Evolutionary conservation across 345 rosid genomes (phyloP).

Genomic region (Populus davidiana): DNA sequence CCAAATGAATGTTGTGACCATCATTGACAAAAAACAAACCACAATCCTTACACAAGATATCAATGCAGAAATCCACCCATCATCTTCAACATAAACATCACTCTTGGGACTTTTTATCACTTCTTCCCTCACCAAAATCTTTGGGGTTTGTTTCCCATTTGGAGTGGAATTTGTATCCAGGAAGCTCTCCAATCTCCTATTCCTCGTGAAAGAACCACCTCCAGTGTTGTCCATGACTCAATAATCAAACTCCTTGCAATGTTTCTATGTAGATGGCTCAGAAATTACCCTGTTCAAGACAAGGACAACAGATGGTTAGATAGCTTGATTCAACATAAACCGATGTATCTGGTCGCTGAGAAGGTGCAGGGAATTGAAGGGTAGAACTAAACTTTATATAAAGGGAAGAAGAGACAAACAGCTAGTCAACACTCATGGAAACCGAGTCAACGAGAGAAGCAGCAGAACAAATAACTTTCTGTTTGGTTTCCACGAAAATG

Average conservation of each 20-base stretch:
- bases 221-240: conserved; percentile 32
- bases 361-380: background rate
- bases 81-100: conserved; percentile 35
- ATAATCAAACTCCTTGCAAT: background rate
- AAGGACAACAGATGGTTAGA: background rate
- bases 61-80: conserved; percentile 41
- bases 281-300: background rate
- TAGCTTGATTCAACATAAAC: background rate
- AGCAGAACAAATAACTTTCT: too few species aligned
- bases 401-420: background rate
- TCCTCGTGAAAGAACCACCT: conserved; percentile 38
- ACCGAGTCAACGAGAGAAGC: background rate
- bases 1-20: conserved; percentile 49
- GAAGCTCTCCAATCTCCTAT: conserved; percentile 45
- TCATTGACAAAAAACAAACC: conserved; percentile 44
- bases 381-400: too few species aligned
- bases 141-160: conserved; percentile 14
- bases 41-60: conserved; percentile 45
- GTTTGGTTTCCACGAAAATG: too few species aligned
- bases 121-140: conserved; percentile 16
- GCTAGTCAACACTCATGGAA: background rate
- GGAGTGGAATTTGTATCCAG: conserved; percentile 25
- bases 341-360: background rate
- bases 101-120: background rate
- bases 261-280: too few species aligned